phyloP scores from a whole-genome alignment of 768 basidiomycete genomes.

The Calvatia gigantea region DNA sequence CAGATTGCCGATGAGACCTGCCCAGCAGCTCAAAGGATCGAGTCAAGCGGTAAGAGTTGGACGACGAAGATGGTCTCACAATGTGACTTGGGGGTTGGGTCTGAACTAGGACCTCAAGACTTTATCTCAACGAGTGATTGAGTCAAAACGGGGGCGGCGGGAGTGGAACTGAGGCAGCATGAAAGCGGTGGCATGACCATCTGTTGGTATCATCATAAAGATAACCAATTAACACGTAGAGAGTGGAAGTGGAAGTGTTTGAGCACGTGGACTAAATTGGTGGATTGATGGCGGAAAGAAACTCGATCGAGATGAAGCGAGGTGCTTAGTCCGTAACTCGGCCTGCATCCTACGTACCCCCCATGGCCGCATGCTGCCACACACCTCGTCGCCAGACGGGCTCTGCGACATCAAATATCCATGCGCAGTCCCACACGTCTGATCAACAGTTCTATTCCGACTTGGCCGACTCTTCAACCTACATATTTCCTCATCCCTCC shows the following conservation, averaged over 20 bases:
- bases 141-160: neutral
- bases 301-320: neutral
- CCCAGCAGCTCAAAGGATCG: too few relatives aligned
- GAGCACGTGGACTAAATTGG: neutral
- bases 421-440: neutral
- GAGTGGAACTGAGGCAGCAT: slow-evolving; percentile 1
- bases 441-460: neutral
- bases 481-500: slow-evolving; percentile 20
- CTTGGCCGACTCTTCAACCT: slow-evolving; percentile 10
- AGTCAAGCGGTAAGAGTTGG: too few relatives aligned
- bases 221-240: neutral
- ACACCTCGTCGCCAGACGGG: neutral
- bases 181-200: neutral
- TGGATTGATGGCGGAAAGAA: neutral
- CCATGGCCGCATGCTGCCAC: slow-evolving; percentile 1
- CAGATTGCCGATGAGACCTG: too few relatives aligned
- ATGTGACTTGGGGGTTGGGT: too few relatives aligned
- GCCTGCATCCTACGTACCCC: neutral
- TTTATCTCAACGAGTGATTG: too few relatives aligned
- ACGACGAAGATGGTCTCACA: too few relatives aligned
- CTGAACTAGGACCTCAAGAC: too few relatives aligned
- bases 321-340: neutral
- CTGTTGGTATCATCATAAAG: neutral
- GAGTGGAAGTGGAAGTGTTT: neutral
- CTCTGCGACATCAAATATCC: neutral